phyloP scores from a whole-genome alignment of 2,329 filamentous ascomycete genomes.

The Metarhizium humberi region DNA sequence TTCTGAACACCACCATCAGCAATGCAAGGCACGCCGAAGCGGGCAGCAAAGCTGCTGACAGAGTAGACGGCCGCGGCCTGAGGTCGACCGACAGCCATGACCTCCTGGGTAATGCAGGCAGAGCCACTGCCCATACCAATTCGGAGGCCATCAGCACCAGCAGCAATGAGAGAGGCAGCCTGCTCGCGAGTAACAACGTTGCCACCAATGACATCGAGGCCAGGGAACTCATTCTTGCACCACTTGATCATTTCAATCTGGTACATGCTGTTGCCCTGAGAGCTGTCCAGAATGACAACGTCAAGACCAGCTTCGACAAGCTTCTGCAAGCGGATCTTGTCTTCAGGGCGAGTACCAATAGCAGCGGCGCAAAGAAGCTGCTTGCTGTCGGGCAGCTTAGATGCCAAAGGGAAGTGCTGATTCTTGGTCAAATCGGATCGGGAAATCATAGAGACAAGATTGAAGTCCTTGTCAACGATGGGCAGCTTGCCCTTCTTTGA shows the following conservation, averaged over 20 bases:
- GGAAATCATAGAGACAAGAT: conserved; percentile 85
- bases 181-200: conserved; percentile 98
- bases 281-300: conserved; percentile 90
- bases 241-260: conserved; percentile 98
- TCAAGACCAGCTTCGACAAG: conserved; percentile 93
- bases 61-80: conserved; percentile 90
- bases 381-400: conserved; percentile 93
- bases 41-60: conserved; percentile 79
- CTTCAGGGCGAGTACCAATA: conserved; percentile 89
- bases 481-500: conserved; percentile 99
- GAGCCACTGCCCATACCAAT: conserved; percentile 99
- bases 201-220: conserved; percentile 90
- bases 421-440: conserved; percentile 98
- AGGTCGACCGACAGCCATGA: conserved; percentile 96
- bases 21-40: conserved; percentile 95
- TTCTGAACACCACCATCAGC: conserved; percentile 98
- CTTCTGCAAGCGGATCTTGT: conserved; percentile 76
- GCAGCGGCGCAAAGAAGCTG: conserved; percentile 93
- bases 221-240: conserved; percentile 78
- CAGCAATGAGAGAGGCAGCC: conserved; percentile 83
- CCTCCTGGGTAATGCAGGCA: conserved; percentile 98
- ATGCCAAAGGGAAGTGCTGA: conserved; percentile 90
- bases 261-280: conserved; percentile 97
- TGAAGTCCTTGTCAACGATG: conserved; percentile 74
- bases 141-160: conserved; percentile 89